Evolutionary conservation across 495 filamentous ascomycete genomes (phyloP), one percentile per base, ranked within the genome.

Genomic region (Aspergillus cavernicola): DNA sequence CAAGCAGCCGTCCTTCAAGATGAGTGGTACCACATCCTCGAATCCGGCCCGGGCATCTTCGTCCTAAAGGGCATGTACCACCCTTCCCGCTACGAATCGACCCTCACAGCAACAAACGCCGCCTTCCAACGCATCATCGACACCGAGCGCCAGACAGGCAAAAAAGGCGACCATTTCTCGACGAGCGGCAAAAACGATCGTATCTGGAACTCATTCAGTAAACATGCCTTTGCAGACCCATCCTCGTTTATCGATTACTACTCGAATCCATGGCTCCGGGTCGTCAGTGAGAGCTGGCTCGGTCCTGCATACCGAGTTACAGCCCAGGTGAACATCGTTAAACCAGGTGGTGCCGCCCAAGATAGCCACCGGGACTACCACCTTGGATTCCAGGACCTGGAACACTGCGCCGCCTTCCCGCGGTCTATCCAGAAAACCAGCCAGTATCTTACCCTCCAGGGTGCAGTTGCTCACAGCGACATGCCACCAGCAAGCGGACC

Each of bases 121-220:
- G 71, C 73, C 43, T 81, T 69, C 60, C 42, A 70, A 18, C 40
- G 52, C 23, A 82, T 82, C 49, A 73, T 81, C 65, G 54, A 60
- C 2, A 43, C 46, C 12, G 78, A 80, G 50, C 45, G 49, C 46
- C 32, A 50, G 6, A 24, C 12, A 11, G 37, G 58, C 11, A 42
- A 40, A 18, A 74, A 74, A 58, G 80, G 79, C 51, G 80, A 83
- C 68, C 80, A 82, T 52, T 82, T 82, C 66, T 73, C 77, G 19
- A 59, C 64, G 9, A 51, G 65, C 35, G 73, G 71, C 38, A 60
- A 62, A 24, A 83, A 83, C 59, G 64, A 71, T 44, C 73, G 80
- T 22, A 81, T 82, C 62, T 83, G 77, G 79, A 83, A 81, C 66
- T 71, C 76, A 33, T 80, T 83, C 64, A 65, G 66, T 56, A 83